Evolutionary conservation across 495 filamentous ascomycete species (phyloP), one percentile per base, ranked within the genome.

Genomic region (Patellaria atrata): DNA sequence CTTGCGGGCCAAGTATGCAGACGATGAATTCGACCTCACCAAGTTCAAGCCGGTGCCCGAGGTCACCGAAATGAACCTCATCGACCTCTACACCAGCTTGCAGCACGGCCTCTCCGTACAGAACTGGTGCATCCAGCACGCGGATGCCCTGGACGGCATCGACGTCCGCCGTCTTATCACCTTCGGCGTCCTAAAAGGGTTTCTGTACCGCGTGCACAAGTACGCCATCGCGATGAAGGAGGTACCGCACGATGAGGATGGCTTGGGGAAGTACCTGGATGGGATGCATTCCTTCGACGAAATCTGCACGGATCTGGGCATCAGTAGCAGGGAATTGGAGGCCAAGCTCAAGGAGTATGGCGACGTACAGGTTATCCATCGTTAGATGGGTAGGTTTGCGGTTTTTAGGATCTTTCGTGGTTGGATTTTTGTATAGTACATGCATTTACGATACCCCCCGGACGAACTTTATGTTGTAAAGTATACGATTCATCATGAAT

Each of bases 101-200:
- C 70, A 67, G 41, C 77, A 81, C 38, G 82, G 82, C 38, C 70
- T 80, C 35, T 79, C 75, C 35, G 64, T 96, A 4, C 75, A 77
- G 47, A 75, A 79, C 51, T 96, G 83, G 81, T 73, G 81, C 43
- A 62, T 75, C 13, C 66, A 75, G 24, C 76, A 89, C 58, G 65
- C 64, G 37, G 67, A 70, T 17, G 59, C 75, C 16, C 63, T 93
- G 4, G 56, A 64, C 9, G 67, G 73, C 45, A 70, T 97, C 41
- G 89, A 97, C 56, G 71, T 94, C 28, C 69, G 89, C 1, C 73
- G 91, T 18, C 78, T 97, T 38, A 79, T 97, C 38, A 87, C 86
- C 22, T 96, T 94, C 54, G 89, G 91, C 29, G 70, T 96, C 11
- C 89, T 94, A 47, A 94, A 96, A 55, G 85, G 86, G 3, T 78